Evolutionary conservation across 345 rosid species (phyloP), one percentile per base, ranked within the genome.

Genomic region (Pugionium dolabratum): DNA sequence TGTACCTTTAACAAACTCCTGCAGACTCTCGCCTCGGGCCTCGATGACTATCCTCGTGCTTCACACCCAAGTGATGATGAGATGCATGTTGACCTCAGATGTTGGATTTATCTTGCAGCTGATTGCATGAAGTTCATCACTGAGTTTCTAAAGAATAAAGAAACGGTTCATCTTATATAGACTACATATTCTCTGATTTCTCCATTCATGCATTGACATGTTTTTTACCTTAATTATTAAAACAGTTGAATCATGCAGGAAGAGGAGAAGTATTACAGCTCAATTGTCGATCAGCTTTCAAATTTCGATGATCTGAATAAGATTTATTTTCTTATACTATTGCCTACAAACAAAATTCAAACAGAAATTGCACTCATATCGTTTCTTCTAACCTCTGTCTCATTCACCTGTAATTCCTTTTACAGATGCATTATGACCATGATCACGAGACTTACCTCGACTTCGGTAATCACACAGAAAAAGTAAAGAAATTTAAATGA

Each of bases 71-170:
- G 52, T 72, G 90, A 78, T 36, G 92, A 93, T 56, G 98, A 93
- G 74, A 90, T 81, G 29, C 98, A 93, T 76, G 66, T 93, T 70
- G 96, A 93, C 79, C 97, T 93, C 55, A 86, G 97, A 79, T 87
- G 96, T 61, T 93, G 98, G 96, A 90, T 93, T 90, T 86, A 83
- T 76, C 96, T 93, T 61, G 96, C 92, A 3, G 95, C 95, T 54
- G 87, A 85, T 44, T 94, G 90, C 79, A 80, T 94, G 94, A 76
- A 76, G 69, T 85, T 88, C 58, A 85, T 93, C 74, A 39, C 68
- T 3, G 74, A 75, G 75, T 78, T 90, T 71, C 40, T 74, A 48
- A 73, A 65, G 73, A 57, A 44, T 76, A 51, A 60, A 43, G 53
- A 44, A 32, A 61, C 18, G 18, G 18, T 18, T 18, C 18, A 6